Evolutionary conservation across 805 yeast species (phyloP), one percentile per base, ranked within the genome.

Genomic region (Barnettozyma sp.): DNA sequence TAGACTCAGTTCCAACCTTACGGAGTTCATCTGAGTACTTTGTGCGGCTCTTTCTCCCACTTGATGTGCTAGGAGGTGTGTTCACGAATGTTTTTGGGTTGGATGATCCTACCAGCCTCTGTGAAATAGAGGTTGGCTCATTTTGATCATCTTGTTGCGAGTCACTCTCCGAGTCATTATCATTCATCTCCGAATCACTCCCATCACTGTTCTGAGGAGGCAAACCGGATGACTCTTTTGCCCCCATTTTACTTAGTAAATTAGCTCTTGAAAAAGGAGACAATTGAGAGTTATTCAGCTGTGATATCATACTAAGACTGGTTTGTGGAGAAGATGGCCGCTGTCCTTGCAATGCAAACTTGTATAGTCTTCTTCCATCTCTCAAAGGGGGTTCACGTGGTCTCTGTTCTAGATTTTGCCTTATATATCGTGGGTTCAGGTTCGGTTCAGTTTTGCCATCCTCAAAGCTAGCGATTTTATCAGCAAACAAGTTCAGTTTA

Each of bases 151-250:
- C 49, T 15, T 40, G 38, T 6, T 39, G 36, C 17, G 40, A 39
- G 22, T 48, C 53, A 20, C 39, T 26, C 23, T 48, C 53, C 27
- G 48, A 43, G 35, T 49, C 54, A 25, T 14, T 42, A 21, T 52
- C 57, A 19, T 50, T 52, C 54, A 50, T 50, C 30, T 51, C 57
- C 7, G 50, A 43, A 25, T 51, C 56, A 21, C 47, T 44, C 1
- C 43, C 55, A 32, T 51, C 52, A 10, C 48, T 41, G n/a, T 52
- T 50, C 4, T 27, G 28, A 16, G 18, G 12, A 29, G 6, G n/a
- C 10, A 3, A 12, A 4, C 23, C 24, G 3, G 21, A 12, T 14
- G 34, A 22, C 7, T 40, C 42, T 24, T 35, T 40, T 7, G 22
- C 37, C 27, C 38, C 25, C 23, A 44, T 32, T 35, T 41, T 50